Conservation (phyloP, 2,329 filamentous ascomycete genomes). For the Clonostachys sp. region DNA sequence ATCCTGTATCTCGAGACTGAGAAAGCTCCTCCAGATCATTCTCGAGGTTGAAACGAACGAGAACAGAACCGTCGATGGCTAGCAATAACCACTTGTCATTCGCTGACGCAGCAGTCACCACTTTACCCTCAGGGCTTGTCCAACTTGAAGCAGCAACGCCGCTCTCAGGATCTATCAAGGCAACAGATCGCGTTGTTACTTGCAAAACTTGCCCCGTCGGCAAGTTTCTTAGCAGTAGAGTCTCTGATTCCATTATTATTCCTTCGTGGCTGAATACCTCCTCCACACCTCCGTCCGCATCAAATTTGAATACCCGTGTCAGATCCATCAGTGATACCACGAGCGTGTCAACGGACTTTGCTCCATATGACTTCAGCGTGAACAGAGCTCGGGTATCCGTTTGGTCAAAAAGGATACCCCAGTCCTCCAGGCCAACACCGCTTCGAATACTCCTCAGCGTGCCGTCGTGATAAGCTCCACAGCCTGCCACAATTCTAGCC, state of each 20-base stretch:
- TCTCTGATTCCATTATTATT: constrained; percentile 64
- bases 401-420: constrained; percentile 78
- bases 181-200: constrained; percentile 61
- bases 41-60: constrained; percentile 64
- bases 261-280: constrained; percentile 76
- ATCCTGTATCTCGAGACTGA: constrained; percentile 50
- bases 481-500: constrained; percentile 87
- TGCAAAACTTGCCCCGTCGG: constrained; percentile 64
- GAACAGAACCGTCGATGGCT: constrained; percentile 67
- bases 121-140: constrained; percentile 40
- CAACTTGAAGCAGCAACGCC: constrained; percentile 53
- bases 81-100: constrained; percentile 68
- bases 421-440: constrained; percentile 86
- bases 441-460: constrained; percentile 87
- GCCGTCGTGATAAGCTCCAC: constrained; percentile 84
- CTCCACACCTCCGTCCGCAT: constrained; percentile 71
- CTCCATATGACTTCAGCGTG: constrained; percentile 50
- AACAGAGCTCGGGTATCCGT: constrained; percentile 70
- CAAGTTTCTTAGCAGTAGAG: constrained; percentile 66
- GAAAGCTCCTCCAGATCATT: constrained; percentile 45
- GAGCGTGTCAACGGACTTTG: constrained; percentile 60
- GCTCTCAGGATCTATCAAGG: constrained; percentile 58
- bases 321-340: constrained; percentile 79
- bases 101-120: constrained; percentile 74
- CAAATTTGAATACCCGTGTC: constrained; percentile 78